Evolutionary conservation across 2,329 filamentous ascomycete species (phyloP).

Genomic region (Colletotrichum cuscutae): DNA sequence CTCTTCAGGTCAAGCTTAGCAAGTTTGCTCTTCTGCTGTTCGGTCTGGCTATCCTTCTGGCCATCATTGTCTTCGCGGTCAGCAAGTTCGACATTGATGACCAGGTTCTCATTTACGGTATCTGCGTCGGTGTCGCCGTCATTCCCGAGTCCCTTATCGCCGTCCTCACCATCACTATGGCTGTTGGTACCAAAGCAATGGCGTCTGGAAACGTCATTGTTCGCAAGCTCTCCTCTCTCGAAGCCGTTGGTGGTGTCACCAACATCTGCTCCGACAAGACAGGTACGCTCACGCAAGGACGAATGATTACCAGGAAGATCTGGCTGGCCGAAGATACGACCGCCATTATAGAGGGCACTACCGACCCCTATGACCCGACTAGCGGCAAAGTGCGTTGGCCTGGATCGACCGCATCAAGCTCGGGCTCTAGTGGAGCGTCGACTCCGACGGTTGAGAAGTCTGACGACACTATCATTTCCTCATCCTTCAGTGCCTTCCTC

Average conservation of each 20-base stretch:
- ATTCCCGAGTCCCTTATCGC: conserved; percentile 75
- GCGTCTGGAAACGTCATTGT: conserved; percentile 73
- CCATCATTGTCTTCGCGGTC: conserved; percentile 70
- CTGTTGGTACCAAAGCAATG: conserved; percentile 73
- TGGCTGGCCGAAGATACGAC: conserved; percentile 67
- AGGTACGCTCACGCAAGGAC: conserved; percentile 73
- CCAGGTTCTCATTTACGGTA: conserved; percentile 70
- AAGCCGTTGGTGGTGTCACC: conserved; percentile 76
- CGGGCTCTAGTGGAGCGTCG: conserved; percentile 40
- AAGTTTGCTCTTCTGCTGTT: conserved; percentile 88
- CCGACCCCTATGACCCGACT: conserved; percentile 70
- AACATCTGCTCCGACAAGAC: conserved; percentile 79
- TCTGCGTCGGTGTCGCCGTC: conserved; percentile 70
- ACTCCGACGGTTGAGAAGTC: conserved; percentile 40
- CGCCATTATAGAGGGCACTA: conserved; percentile 64
- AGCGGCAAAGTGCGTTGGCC: conserved; percentile 62
- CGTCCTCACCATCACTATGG: conserved; percentile 78
- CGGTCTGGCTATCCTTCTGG: conserved; percentile 71
- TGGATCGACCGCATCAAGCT: conserved; percentile 47
- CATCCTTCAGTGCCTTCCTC: conserved; percentile 58
- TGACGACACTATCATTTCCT: conserved; percentile 40
- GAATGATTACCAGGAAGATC: conserved; percentile 73
- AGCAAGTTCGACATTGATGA: conserved; percentile 63
- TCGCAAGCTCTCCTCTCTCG: conserved; percentile 71
- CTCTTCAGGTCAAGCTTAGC: conserved; percentile 85